Evolutionary conservation across 2,329 filamentous ascomycete species (phyloP), one percentile per base, ranked within the genome.

Genomic region (Diaporthe sp.): DNA sequence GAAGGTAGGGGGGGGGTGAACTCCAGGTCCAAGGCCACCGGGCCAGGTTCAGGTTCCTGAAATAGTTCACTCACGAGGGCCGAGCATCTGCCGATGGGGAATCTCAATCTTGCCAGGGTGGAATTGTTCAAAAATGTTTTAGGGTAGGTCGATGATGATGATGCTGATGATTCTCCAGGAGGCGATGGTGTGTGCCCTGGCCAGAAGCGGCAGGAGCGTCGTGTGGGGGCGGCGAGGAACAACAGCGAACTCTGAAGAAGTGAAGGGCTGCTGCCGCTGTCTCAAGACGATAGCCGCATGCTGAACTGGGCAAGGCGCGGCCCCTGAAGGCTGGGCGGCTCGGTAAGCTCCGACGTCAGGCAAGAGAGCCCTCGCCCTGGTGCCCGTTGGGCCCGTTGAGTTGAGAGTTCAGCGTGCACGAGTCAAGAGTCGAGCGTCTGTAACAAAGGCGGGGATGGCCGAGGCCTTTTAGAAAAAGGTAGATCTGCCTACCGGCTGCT

Each of bases 231-330:
- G 28, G 37, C 46, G 34, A 61, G n/a, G n/a, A 39, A 58, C 57
- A 42, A n/a, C 17, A 10, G 31, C 39, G 57, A 31, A 73, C 42
- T 51, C 59, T 51, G 59, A 73, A 62, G 70, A 57, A 71, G 57
- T 75, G 46, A 49, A 65, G 70, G 59, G 74, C 39, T 49, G 74
- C 44, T 75, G 68, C 51, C 31, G 34, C 34, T 75, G 74, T 75
- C 74, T 75, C 74, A 73, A 42, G 70, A 75, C 57, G 46, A 67
- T 37, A 68, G 70, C 59, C 51, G 65, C 73, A 74, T 59, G 58
- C 74, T 62, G 17, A 28, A 59, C 34, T 49, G 42, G 51, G 59
- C 57, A 61, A 61, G 59, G 59, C 69, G 57, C 15, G 44, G 59
- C 59, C 70, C 61, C 70, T 62, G 46, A 46, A 37, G 34, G 37